Conservation (phyloP, 805 yeast species). For the Candida silvicultrix region DNA sequence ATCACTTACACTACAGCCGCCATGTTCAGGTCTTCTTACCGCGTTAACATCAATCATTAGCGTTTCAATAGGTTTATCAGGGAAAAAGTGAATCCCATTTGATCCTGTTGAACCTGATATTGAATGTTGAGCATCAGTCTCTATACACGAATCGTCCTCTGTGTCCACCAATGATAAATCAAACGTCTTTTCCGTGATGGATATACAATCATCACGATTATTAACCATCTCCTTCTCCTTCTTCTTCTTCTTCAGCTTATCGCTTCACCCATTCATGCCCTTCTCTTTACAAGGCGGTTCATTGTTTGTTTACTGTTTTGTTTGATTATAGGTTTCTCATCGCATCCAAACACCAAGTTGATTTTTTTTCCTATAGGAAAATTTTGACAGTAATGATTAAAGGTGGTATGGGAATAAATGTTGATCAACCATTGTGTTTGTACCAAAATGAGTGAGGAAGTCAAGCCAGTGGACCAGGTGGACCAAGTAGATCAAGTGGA, state of each 20-base stretch:
- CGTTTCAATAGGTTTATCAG: neutral
- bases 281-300: no score
- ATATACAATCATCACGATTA: conserved; percentile 8
- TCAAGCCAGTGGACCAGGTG: no score
- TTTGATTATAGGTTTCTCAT: conserved; percentile 2
- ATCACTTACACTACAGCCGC: no score
- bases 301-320: neutral
- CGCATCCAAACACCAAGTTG: conserved; percentile 7
- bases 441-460: no score
- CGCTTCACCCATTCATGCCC: no score
- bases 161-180: conserved; percentile 16
- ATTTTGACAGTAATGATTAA: neutral
- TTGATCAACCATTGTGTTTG: no score
- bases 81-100: neutral
- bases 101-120: neutral
- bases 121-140: neutral
- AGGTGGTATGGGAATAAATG: no score
- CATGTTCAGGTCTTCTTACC: no score
- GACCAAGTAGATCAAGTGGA: no score
- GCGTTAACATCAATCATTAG: neutral
- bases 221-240: neutral
- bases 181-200: conserved; percentile 16
- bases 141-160: neutral
- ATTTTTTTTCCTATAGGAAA: neutral
- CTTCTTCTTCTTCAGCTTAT: no score